Conservation (phyloP, 31 red algal species). For the Odonthalia washingtoniensis region DNA sequence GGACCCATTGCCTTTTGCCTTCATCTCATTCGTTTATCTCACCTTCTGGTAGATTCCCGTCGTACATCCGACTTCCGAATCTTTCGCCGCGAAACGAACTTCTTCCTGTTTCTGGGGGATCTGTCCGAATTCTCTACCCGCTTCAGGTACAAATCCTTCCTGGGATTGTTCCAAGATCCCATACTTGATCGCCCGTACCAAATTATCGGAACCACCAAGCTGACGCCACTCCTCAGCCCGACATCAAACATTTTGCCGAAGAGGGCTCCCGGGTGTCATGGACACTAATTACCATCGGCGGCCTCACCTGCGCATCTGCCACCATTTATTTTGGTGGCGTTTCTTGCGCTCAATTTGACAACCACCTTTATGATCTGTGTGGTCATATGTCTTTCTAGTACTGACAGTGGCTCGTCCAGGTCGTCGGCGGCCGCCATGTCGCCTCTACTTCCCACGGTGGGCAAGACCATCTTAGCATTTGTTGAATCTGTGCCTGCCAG, state of each 20-base stretch:
- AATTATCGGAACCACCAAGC: conserved; percentile 7
- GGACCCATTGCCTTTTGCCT: not conserved
- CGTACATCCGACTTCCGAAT: not conserved
- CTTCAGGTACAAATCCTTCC: not conserved
- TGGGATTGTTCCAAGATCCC: conserved; percentile 12
- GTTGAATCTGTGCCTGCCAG: conserved; percentile 11
- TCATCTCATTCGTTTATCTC: not conserved
- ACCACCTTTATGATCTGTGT: conserved; percentile 47
- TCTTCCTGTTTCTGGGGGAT: conserved; percentile 26
- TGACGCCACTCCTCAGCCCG: conserved; percentile 4
- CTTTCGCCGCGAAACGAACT: not conserved
- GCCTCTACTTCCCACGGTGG: not conserved
- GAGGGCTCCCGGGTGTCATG: no score
- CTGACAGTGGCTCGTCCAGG: not conserved
- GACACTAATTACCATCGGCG: no score
- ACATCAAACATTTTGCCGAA: not conserved
- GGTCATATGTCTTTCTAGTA: not conserved
- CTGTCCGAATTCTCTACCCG: not conserved
- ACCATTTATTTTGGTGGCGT: not conserved
- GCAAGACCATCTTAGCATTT: not conserved
- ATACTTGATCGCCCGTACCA: conserved; percentile 9
- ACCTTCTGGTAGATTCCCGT: conserved; percentile 28
- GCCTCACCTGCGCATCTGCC: not conserved
- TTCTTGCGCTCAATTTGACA: conserved; percentile 33
- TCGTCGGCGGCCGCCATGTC: conserved; percentile 24